Percentiles rank a stretch among this genome's conserved stretches.
phyloP scores from a whole-genome alignment of 805 yeast species.

The Wickerhamomyces queroliae region DNA sequence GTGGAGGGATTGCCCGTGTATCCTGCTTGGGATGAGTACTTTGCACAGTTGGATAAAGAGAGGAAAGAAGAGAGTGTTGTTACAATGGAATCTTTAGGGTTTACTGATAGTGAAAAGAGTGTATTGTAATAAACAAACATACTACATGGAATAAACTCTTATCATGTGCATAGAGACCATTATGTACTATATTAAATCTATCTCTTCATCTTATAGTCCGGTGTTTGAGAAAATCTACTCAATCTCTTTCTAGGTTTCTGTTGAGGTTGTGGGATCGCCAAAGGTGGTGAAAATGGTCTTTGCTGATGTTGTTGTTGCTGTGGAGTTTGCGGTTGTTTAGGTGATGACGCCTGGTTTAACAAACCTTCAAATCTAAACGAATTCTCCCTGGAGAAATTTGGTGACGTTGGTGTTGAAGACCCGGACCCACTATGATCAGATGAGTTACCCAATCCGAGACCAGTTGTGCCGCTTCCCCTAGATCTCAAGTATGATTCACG shows the following conservation, averaged over 20 bases:
- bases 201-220: conserved; percentile 10
- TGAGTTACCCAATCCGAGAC: conserved; percentile 4
- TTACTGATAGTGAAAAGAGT: too few species aligned
- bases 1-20: conserved; percentile 10
- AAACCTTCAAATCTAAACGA: conserved; percentile 40
- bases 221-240: conserved; percentile 14
- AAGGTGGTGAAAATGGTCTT: background rate
- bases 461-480: too few species aligned
- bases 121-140: too few species aligned
- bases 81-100: too few species aligned
- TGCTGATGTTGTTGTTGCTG: conserved; percentile 20
- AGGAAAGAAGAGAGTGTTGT: too few species aligned
- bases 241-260: conserved; percentile 11
- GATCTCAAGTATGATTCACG: conserved; percentile 6
- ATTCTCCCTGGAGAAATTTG: conserved; percentile 31
- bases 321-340: conserved; percentile 20
- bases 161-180: background rate
- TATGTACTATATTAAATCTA: too few species aligned
- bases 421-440: conserved; percentile 5
- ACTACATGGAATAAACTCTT: too few species aligned
- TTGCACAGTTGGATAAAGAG: too few species aligned
- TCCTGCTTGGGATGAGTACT: conserved; percentile 10
- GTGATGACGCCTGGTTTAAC: conserved; percentile 1
- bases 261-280: conserved; percentile 9
- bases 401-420: conserved; percentile 17